Base-by-base conservation (phyloP, 108 stramenopile species). In the Pseudonitzschia multistriata region DNA sequence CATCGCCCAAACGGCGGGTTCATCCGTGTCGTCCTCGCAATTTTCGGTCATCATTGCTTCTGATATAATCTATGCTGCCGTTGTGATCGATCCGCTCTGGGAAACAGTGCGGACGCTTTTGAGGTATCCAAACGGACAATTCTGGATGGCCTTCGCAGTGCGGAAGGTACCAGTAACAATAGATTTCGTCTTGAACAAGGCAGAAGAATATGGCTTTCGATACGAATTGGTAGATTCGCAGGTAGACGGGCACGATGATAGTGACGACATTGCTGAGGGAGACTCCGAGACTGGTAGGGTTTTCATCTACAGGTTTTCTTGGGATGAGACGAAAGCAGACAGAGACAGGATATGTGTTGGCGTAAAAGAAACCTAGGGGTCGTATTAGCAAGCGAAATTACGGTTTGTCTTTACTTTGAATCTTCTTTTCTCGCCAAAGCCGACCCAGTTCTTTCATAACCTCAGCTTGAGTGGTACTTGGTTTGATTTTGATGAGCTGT, bases 381-480 rank as follows among this genome's bases (percentile, higher is more conserved):
- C n/a, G n/a, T n/a, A n/a, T n/a, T n/a, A n/a, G n/a, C n/a, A n/a
- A n/a, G n/a, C n/a, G n/a, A 33, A 24, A 27, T 24, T 4, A 57
- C 13, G 15, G 27, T 57, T 8, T 5, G 10, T 28, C 33, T 3
- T 34, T 35, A 22, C 13, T 60, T 52, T 11, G 15, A 5, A 2
- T 25, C 67, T 87, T 90, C 42, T 78, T 65, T 37, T 49, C 70
- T 13, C 76, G 69, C 90, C 93, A 91, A 13, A 84, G 64, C 62
- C 62, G 73, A 24, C 83, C 87, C 73, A 86, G 83, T 71, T 91
- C 88, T 59, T 85, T 89, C 93, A 91, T 86, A 0, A 94, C 88
- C 25, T 89, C 85, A 11, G 76, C 61, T 68, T 91, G 88, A 28
- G 85, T 62, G 3, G 89, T 78, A 57, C 72, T 73, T 19, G 63